Base-by-base conservation (phyloP, 345 rosid genomes). In the Pistacia vera region DNA sequence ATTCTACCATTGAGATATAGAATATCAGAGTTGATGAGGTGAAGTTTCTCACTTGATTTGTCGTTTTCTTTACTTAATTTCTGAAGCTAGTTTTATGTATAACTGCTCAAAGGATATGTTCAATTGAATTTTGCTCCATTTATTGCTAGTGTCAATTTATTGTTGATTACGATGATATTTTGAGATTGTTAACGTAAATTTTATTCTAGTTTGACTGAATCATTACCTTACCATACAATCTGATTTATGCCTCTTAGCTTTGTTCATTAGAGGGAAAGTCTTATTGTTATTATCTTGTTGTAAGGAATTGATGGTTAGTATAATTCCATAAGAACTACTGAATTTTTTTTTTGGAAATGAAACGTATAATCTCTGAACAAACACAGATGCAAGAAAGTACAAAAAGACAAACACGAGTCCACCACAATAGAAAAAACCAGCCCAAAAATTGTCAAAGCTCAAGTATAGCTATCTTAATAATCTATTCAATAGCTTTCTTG, bases 11-110 rank as follows among this genome's bases (percentile, higher is more conserved):
- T 67, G 93, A 93, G 76, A 93, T 93, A 69, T 93, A 91, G 80
- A 90, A 91, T 87, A 95, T 90, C 69, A 82, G 96, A 76, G 92
- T 91, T 55, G 98, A 93, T 72, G 91, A 93, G 94, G 98, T 91
- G 78, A 72, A 74, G 49, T 52, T 52, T 72, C 44, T 71, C 56
- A 55, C 61, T 49, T 48, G 70, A 2, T 13, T 51, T 51, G 51
- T 51, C 2, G 22, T 70, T 55, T 36, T 46, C 20, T 18, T 25
- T 25, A 25, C 25, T 25, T 35, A 0, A 41, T 13, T 44, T 41
- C 58, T 0, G 20, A 38, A 57, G 28, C n/a, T 20, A 22, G 65
- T 41, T 71, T 30, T 11, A 7, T 30, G 3, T 51, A 51, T 51
- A 51, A 30, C 4, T 30, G 20, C 7, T 68, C 17, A 6, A 12